Evolutionary conservation across 805 yeast genomes (phyloP).

Genomic region (Monosporozyma aquatica): DNA sequence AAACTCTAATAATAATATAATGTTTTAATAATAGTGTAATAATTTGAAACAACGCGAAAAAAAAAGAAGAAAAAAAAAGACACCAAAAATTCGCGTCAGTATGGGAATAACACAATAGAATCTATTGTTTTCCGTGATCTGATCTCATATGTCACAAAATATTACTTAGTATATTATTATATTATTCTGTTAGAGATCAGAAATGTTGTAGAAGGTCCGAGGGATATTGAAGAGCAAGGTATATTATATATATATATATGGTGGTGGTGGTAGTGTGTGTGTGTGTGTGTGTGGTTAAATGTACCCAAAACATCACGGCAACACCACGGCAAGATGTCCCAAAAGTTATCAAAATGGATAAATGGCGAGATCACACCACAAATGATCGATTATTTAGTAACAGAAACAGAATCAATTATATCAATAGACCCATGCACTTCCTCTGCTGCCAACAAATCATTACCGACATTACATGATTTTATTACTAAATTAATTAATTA

Average conservation of each 20-base stretch:
- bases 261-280: no score
- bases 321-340: not conserved
- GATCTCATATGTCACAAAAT: no score
- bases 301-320: not conserved
- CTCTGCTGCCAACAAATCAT: not conserved
- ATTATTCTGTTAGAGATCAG: no score
- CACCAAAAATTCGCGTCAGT: not conserved
- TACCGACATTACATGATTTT: constrained; percentile 63
- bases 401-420: constrained; percentile 53
- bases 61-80: not conserved
- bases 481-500: constrained; percentile 58
- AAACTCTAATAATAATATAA: no score
- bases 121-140: no score
- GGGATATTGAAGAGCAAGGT: no score
- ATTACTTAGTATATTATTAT: no score
- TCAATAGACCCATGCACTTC: constrained; percentile 32
- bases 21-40: not conserved
- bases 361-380: constrained; percentile 38
- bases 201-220: no score
- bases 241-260: no score
- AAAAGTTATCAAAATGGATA: not conserved
- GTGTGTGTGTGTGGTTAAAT: not conserved
- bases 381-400: constrained; percentile 60
- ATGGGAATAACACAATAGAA: no score
- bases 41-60: no score